Evolutionary conservation across 2,329 filamentous ascomycete genomes (phyloP), one percentile per base, ranked within the genome.

Genomic region (Stemphylium beticola): DNA sequence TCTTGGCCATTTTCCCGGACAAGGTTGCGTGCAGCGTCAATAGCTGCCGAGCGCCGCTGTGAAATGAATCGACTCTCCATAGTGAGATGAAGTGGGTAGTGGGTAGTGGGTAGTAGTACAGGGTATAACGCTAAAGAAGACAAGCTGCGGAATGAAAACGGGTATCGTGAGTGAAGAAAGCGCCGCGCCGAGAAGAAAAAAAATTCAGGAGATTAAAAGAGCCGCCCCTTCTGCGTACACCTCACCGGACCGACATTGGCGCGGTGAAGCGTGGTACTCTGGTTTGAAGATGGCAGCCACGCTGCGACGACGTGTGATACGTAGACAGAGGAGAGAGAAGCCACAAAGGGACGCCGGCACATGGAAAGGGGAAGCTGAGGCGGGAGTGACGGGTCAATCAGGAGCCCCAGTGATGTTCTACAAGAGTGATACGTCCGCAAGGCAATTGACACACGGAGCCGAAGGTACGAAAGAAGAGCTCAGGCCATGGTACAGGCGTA

Each of bases 331-430:
- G 51, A 41, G 58, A 51, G 53, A 62, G 61, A 51, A 42, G 56
- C 46, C 52, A 55, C 60, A 57, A 29, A 53, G 52, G 61, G 33
- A 41, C 29, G 62, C 29, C 49, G 47, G 37, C 41, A 48, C 49
- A 49, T 26, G 44, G 37, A 32, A 58, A 43, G 60, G 49, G 46
- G 49, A 53, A 36, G 38, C 31, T 46, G 45, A 53, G 55, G 47
- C 53, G 53, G 53, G 58, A 43, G 57, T 38, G 55, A 64, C 36
- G 58, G 54, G 55, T 60, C 61, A 64, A 64, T 58, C 64, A 60
- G 57, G 58, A 60, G 61, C 57, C 61, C 50, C 48, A 43, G 66
- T 65, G 65, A 68, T 67, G 73, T 74, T 71, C 67, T 74, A 76
- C 74, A 74, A 72, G 66, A 68, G 65, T 71, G 59, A 64, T 68